These are phyloP conservation scores for Clonostachys sp. DNA, from an alignment of 2,329 filamentous ascomycete genomes.

Conservation along the genomic window DNA sequence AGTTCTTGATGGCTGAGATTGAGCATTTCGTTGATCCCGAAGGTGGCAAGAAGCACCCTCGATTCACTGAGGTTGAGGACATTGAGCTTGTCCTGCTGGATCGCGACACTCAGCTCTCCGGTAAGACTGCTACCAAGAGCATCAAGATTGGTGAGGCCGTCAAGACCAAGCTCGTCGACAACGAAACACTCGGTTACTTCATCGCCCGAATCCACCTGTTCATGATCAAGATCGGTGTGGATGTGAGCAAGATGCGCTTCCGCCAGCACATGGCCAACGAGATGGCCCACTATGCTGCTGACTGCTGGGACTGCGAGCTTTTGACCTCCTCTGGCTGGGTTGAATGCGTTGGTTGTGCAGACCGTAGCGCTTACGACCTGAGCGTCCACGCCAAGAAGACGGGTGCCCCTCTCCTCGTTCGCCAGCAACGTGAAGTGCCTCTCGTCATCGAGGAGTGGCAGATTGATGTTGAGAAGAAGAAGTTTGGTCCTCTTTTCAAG, in stretches of 20 bases:
- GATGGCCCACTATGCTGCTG: slow-evolving; percentile 85
- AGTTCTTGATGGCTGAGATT: slow-evolving; percentile 98
- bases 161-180: slow-evolving; percentile 77
- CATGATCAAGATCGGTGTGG: slow-evolving; percentile 81
- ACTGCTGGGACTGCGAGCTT: slow-evolving; percentile 98
- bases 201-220: slow-evolving; percentile 90
- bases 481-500: slow-evolving; percentile 92
- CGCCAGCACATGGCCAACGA: slow-evolving; percentile 86
- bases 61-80: slow-evolving; percentile 82
- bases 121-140: slow-evolving; percentile 71
- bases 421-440: slow-evolving; percentile 75
- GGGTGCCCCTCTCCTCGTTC: slow-evolving; percentile 77
- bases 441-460: slow-evolving; percentile 81
- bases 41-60: slow-evolving; percentile 87
- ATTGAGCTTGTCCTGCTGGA: slow-evolving; percentile 81
- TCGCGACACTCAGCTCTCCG: slow-evolving; percentile 78
- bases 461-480: slow-evolving; percentile 87
- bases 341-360: slow-evolving; percentile 95
- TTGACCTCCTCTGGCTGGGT: slow-evolving; percentile 93
- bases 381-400: slow-evolving; percentile 92
- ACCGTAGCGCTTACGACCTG: slow-evolving; percentile 91
- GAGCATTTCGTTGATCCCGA: slow-evolving; percentile 97
- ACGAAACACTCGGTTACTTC: slow-evolving; percentile 98
- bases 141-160: slow-evolving; percentile 86
- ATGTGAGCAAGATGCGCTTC: slow-evolving; percentile 86